phyloP scores from a whole-genome alignment of 2,329 filamentous ascomycete species.

The Penicillium sp. region DNA sequence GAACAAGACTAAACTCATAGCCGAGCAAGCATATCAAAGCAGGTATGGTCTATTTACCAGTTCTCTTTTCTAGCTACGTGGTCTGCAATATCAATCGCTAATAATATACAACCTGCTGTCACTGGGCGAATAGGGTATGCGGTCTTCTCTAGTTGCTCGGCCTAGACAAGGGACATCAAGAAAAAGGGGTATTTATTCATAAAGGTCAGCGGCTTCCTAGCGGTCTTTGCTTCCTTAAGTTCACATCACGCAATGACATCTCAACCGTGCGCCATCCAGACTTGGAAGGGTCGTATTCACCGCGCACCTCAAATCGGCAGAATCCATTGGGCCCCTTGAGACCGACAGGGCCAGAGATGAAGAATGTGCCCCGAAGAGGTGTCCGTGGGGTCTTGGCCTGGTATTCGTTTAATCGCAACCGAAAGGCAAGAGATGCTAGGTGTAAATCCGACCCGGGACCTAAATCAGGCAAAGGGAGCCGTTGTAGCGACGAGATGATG shows the following conservation, averaged over 20 bases:
- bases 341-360: conserved; percentile 35
- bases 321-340: conserved; percentile 34
- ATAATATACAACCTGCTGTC: not conserved
- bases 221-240: conserved; percentile 27
- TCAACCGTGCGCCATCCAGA: conserved; percentile 31
- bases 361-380: conserved; percentile 35
- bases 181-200: not conserved
- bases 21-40: too few species aligned
- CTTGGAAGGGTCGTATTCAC: conserved; percentile 36
- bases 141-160: not conserved
- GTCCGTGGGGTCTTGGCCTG: conserved; percentile 19
- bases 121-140: not conserved
- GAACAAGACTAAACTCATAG: too few species aligned
- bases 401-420: conserved; percentile 28
- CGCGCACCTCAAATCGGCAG: conserved; percentile 37
- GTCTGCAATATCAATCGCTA: too few species aligned
- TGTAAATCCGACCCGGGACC: conserved; percentile 37
- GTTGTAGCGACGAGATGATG: conserved; percentile 33
- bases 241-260: conserved; percentile 34
- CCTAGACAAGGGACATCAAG: not conserved
- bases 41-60: not conserved
- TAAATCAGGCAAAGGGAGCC: conserved; percentile 35
- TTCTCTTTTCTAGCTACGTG: not conserved
- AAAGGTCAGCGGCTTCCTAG: conserved; percentile 5
- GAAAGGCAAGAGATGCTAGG: conserved; percentile 34